Evolutionary conservation across 345 rosid genomes (phyloP).

Genomic region (Pistacia atlantica): DNA sequence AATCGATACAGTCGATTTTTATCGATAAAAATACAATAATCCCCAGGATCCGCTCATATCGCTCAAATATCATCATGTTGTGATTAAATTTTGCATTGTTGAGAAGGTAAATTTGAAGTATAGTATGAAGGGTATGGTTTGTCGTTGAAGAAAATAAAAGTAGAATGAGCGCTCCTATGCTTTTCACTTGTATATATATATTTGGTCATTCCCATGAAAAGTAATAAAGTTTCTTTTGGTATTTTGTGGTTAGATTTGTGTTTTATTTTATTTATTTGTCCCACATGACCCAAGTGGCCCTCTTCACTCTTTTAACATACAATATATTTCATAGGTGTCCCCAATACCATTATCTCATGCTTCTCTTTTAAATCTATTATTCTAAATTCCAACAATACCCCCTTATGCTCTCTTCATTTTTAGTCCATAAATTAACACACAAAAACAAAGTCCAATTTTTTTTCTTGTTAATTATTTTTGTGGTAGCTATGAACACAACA

Average conservation of each 20-base stretch:
- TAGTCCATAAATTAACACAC: no score
- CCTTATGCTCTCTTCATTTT: no score
- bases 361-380: slow-evolving; percentile 3
- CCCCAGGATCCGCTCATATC: no score
- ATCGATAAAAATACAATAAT: no score
- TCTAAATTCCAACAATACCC: not conserved
- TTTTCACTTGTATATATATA: slow-evolving; percentile 40
- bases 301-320: slow-evolving; percentile 2
- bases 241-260: slow-evolving; percentile 44
- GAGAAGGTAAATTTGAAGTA: no score
- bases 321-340: not conserved
- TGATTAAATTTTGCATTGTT: no score
- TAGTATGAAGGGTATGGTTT: slow-evolving; percentile 4
- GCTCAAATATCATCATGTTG: no score
- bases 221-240: slow-evolving; percentile 50
- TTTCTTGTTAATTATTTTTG: not conserved
- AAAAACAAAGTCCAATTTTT: no score
- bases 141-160: not conserved
- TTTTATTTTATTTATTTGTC: slow-evolving; percentile 23
- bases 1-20: no score
- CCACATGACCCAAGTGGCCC: slow-evolving; percentile 27
- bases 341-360: slow-evolving; percentile 7
- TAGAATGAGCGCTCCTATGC: slow-evolving; percentile 22
- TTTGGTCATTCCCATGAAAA: slow-evolving; percentile 47
- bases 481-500: not conserved